Percentiles rank a stretch among this genome's conserved stretches.
These are phyloP conservation scores for Trametes pubescens DNA, from an alignment of 1,284 basidiomycete species.

Conservation along the genomic window DNA sequence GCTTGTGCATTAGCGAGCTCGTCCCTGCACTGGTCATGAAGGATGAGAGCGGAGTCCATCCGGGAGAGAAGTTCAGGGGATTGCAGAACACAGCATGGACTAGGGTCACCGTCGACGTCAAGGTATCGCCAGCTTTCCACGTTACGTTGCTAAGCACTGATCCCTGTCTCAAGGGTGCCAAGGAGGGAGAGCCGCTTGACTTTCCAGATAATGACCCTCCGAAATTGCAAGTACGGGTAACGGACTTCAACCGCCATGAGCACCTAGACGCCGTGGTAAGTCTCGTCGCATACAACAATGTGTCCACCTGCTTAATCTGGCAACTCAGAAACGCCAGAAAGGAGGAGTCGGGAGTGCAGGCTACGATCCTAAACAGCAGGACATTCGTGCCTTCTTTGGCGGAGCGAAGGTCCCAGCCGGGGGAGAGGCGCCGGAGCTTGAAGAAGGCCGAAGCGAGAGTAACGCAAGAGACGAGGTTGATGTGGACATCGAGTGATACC, in stretches of 20 bases:
- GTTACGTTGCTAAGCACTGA: neutral
- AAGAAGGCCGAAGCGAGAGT: slow-evolving; percentile 44
- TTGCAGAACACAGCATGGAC: slow-evolving; percentile 80
- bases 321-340: slow-evolving; percentile 70
- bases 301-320: neutral
- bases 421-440: neutral
- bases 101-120: slow-evolving; percentile 56
- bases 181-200: slow-evolving; percentile 39
- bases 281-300: slow-evolving; percentile 17
- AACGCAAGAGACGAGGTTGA: slow-evolving; percentile 44
- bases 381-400: slow-evolving; percentile 82
- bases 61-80: slow-evolving; percentile 54
- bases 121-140: slow-evolving; percentile 45
- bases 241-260: slow-evolving; percentile 61
- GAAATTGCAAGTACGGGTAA: slow-evolving; percentile 53
- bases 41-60: slow-evolving; percentile 45
- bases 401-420: slow-evolving; percentile 46
- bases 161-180: slow-evolving; percentile 40
- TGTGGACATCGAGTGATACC: slow-evolving; percentile 33
- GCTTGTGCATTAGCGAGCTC: slow-evolving; percentile 77
- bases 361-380: slow-evolving; percentile 79
- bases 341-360: slow-evolving; percentile 80
- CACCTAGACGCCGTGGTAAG: slow-evolving; percentile 68
- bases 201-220: slow-evolving; percentile 41
- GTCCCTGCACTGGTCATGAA: slow-evolving; percentile 57